These are phyloP conservation scores for Arctium minus DNA, from an alignment of 129 eudicot species.

Conservation along the genomic window DNA sequence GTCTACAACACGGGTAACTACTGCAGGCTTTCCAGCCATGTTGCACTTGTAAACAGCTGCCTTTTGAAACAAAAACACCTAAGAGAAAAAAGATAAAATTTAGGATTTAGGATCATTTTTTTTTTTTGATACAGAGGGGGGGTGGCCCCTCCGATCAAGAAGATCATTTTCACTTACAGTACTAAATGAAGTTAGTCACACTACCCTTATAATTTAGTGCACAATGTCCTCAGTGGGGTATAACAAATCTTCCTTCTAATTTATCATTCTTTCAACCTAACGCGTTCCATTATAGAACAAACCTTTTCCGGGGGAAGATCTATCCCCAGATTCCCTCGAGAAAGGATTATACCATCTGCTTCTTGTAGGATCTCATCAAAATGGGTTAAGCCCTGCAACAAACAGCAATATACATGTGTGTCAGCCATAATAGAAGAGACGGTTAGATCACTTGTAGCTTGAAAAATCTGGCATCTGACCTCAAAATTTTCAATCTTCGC, in stretches of 20 bases:
- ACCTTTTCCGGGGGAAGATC: conserved; percentile 93
- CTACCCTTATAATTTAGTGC: not conserved
- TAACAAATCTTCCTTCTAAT: not conserved
- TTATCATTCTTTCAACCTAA: not conserved
- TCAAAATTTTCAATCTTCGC: conserved; percentile 80
- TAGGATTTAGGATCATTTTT: not conserved
- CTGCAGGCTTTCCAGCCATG: conserved; percentile 87
- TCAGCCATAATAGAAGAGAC: not conserved
- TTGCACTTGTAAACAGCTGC: conserved; percentile 76
- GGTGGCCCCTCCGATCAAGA: too few relatives aligned
- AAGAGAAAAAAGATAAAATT: conserved; percentile 1
- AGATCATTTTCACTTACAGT: not conserved
- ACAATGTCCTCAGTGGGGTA: not conserved
- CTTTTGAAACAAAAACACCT: conserved; percentile 75
- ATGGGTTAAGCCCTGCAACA: conserved; percentile 57
- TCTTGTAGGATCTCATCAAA: conserved; percentile 87
- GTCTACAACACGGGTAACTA: conserved; percentile 79
- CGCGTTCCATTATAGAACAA: not conserved
- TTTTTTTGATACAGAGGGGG: too few relatives aligned
- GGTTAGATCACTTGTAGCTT: conserved; percentile 4
- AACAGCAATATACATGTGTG: not conserved
- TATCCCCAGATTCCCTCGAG: conserved; percentile 82
- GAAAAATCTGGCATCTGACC: conserved; percentile 31
- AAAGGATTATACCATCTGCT: conserved; percentile 86
- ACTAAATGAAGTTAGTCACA: not conserved